Evolutionary conservation across 1,284 basidiomycete species (phyloP).

Genomic region (Ceratobasidium sp.): DNA sequence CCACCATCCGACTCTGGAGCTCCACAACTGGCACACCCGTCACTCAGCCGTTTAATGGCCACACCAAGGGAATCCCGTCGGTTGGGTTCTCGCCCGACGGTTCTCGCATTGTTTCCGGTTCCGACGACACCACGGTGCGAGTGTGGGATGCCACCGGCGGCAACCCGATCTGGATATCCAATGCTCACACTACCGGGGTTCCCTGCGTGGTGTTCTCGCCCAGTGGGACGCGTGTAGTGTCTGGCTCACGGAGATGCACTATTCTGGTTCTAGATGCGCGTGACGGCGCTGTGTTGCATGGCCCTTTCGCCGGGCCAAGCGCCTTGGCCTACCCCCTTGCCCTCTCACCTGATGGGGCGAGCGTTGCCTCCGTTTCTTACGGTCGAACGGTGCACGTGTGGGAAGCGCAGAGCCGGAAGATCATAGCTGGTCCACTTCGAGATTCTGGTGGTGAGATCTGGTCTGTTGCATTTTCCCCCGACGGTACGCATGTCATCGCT

Average conservation of each 20-base stretch:
- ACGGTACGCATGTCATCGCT: background rate
- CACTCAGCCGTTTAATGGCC: constrained; percentile 3
- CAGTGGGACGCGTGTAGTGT: background rate
- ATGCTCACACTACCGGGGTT: background rate
- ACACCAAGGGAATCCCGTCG: constrained; percentile 14
- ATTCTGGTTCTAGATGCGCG: background rate
- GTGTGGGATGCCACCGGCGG: background rate
- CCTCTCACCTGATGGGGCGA: constrained; percentile 5
- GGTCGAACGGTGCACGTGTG: constrained; percentile 13
- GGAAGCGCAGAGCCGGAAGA: background rate
- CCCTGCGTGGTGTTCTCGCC: background rate
- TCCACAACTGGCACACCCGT: background rate
- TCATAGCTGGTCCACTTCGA: background rate
- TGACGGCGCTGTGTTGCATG: background rate
- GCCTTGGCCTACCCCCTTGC: background rate
- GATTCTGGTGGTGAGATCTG: background rate
- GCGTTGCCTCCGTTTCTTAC: background rate
- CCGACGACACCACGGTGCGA: constrained; percentile 16
- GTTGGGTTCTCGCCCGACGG: constrained; percentile 29
- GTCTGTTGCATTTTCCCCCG: background rate
- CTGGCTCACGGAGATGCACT: background rate
- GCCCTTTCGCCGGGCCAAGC: background rate
- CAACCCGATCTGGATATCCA: background rate
- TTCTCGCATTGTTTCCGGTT: constrained; percentile 17
- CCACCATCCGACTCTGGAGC: background rate